Evolutionary conservation across 306 rosid species (phyloP).

Genomic region (Cicer judaicum): DNA sequence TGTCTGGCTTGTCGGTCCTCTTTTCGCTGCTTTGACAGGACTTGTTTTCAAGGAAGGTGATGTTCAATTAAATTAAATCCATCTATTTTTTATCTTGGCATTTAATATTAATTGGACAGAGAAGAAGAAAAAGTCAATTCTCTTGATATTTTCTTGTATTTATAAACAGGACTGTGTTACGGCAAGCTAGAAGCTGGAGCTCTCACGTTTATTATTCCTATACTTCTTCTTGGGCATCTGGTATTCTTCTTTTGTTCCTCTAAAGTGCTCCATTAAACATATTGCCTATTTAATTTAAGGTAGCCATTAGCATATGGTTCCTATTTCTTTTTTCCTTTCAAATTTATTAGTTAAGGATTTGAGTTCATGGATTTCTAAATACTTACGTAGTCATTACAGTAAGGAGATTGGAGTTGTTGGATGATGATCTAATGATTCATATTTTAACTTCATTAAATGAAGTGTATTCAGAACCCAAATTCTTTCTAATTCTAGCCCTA

Average conservation of each 20-base stretch:
- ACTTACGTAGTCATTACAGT: not conserved
- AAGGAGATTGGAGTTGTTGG: not conserved
- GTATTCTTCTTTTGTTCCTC: slow-evolving; percentile 52
- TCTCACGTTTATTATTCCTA: slow-evolving; percentile 77
- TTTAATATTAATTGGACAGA: slow-evolving; percentile 4
- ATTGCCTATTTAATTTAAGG: not conserved
- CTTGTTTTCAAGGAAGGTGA: slow-evolving; percentile 95
- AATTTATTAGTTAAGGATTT: not conserved
- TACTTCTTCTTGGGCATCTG: slow-evolving; percentile 85
- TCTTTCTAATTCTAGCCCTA: not conserved
- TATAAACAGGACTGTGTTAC: slow-evolving; percentile 84
- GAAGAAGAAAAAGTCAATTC: slow-evolving; percentile 19
- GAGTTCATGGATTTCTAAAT: not conserved
- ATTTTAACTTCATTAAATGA: not conserved
- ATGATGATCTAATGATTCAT: not conserved
- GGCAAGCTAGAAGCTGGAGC: slow-evolving; percentile 93
- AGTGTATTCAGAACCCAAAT: not conserved
- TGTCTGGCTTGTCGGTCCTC: slow-evolving; percentile 90
- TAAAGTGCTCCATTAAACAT: slow-evolving; percentile 10
- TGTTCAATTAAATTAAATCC: slow-evolving; percentile 5
- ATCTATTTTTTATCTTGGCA: not conserved
- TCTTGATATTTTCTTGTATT: slow-evolving; percentile 32
- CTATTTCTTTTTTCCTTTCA: slow-evolving; percentile 14
- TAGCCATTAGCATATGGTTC: slow-evolving; percentile 6
- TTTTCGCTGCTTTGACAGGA: slow-evolving; percentile 87